Base-by-base conservation (phyloP, 805 yeast species). In the Wickerhamiella alocasiicola region DNA sequence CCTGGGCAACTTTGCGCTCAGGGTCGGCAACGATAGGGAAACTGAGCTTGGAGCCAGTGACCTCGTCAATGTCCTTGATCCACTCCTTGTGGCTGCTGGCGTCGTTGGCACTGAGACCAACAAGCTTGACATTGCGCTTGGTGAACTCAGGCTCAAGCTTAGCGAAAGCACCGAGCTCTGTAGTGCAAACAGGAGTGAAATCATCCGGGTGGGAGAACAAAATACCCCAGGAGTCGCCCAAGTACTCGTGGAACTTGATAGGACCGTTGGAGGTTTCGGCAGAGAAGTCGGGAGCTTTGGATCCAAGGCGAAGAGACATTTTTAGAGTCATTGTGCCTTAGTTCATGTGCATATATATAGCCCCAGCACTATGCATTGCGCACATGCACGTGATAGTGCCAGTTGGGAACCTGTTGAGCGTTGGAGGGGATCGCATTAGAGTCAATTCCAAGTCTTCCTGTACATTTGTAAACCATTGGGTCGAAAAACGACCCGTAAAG, bases 101-200 rank as follows among this genome's bases (percentile, higher is more conserved):
- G 53, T 76, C 78, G 64, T 85, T 87, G 48, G 94, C 94, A 43
- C 94, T 82, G 51, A 85, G 68, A 51, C 95, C 96, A 62, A 85
- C 76, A 61, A 85, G 72, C 70, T 87, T 85, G 61, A 79, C 87
- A 55, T 74, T 74, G 68, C 95, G 79, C 66, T 80, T 71, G 60
- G 80, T 74, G 59, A 85, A 85, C 64, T 85, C 95, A 42, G 91
- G 84, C 67, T 84, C 84, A 64, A 87, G 76, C 58, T 78, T 73
- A 52, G 95, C 91, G 57, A 85, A 87, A 9, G 95, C 95, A 53
- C 95, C 95, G 59, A 85, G 72, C 70, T 85, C 96, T 44, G 95
- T 85, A 56, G 95, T 87, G 67, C 96, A 85, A 44, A 85, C 95
- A 36, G 96, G 96, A 16, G 96, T 85, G 72, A 82, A 87, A 62